Conservation (phyloP, 805 yeast genomes). For the Hermanozyma aechmeae region DNA sequence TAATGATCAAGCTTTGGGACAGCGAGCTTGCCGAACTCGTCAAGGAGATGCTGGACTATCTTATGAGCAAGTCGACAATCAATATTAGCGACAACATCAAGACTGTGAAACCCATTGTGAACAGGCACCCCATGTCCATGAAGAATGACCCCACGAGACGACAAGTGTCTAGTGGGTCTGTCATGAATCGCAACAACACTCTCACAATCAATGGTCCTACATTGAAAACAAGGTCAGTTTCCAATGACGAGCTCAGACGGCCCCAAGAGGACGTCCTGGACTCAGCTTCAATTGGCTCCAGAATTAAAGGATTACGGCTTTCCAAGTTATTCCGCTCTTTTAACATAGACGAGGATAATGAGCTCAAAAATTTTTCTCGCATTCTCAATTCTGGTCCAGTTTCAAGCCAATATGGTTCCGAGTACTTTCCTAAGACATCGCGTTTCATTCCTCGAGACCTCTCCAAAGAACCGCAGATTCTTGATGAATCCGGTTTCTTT, state of each 20-base stretch:
- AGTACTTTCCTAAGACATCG: slow-evolving; percentile 50
- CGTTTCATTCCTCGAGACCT: slow-evolving; percentile 34
- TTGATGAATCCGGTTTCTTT: slow-evolving; percentile 54
- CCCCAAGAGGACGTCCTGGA: slow-evolving; percentile 13
- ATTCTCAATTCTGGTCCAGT: slow-evolving; percentile 29
- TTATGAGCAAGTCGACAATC: slow-evolving; percentile 40
- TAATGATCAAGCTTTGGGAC: slow-evolving; percentile 53
- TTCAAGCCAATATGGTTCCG: slow-evolving; percentile 28
- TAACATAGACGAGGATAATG: slow-evolving; percentile 32
- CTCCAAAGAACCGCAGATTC: slow-evolving; percentile 34
- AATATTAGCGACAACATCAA: slow-evolving; percentile 31
- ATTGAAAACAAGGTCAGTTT: slow-evolving; percentile 17
- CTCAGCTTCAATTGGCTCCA: slow-evolving; percentile 24
- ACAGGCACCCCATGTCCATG: slow-evolving; percentile 15
- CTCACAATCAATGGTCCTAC: slow-evolving; percentile 20
- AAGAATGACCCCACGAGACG: slow-evolving; percentile 6
- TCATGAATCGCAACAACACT: slow-evolving; percentile 14
- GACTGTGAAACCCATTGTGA: slow-evolving; percentile 30
- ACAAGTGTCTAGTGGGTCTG: slow-evolving; percentile 16
- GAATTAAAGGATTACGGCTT: slow-evolving; percentile 22
- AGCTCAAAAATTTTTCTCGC: slow-evolving; percentile 26
- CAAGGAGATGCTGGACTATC: slow-evolving; percentile 53
- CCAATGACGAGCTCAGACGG: slow-evolving; percentile 3
- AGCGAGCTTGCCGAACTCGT: slow-evolving; percentile 60
- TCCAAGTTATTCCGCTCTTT: slow-evolving; percentile 27